Evolutionary conservation across 75 land plant genomes (phyloP), one percentile per base, ranked within the genome.

Genomic region (Pinus taeda): DNA sequence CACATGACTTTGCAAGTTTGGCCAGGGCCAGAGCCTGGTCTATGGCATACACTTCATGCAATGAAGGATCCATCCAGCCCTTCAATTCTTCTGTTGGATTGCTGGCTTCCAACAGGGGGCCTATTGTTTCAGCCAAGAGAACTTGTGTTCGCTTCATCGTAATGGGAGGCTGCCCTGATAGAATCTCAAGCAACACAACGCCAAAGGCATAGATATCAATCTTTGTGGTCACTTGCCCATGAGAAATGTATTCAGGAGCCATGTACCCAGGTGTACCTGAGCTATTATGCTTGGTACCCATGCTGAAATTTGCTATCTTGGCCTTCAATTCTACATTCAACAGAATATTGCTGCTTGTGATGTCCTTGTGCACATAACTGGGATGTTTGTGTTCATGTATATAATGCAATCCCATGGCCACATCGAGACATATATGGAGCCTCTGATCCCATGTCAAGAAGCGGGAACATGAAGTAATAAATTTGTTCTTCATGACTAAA

Each of bases 351-450:
- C 82, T 85, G 75, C 91, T 81, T 69, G 82, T 88, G 79, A 95
- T 81, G 73, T 89, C 90, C 61, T 85, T 79, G 76, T 95, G 96
- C 12, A 93, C 91, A 73, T 85, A 75, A 73, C 88, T 86, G 0
- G 95, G 93, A 14, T 83, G 83, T 29, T 84, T 87, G 81, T 93
- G 85, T 57, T 89, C 88, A 76, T 93, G 98, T 79, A 95, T 81
- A 82, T 95, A 95, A 49, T 90, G 90, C 39, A 95, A 70, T 20
- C 93, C 98, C 20, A 89, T 81, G 22, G 98, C 98, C 14, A 95
- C 93, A 85, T 95, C 98, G 24, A 93, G 45, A 6, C 91, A 93
- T 26, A 95, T 79, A 14, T 80, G 85, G 15, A 95, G 60, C 70
- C 98, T 82, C 67, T 84, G 83, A 11, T 76, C 80, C 95, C 95